Percentiles rank a stretch among this genome's conserved stretches.
Conservation (phyloP, 164 flowering plant genomes). For the grape (Vitis vinifera) region DNA sequence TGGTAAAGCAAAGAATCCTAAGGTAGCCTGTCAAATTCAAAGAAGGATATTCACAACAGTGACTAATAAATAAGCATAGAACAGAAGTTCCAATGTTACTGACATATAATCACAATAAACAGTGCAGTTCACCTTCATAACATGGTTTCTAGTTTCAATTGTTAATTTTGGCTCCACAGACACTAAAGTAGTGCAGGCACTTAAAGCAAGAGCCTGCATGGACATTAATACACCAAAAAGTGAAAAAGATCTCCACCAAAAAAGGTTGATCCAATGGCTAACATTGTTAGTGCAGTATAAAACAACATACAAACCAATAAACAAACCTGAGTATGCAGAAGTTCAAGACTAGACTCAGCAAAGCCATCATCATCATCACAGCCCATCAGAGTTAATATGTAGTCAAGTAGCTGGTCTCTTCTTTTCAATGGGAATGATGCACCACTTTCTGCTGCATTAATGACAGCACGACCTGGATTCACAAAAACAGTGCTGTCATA, state of each 20-base stretch:
- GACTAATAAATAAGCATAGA: not conserved
- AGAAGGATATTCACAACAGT: constrained; percentile 5
- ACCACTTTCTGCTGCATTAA: constrained; percentile 88
- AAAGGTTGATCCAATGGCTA: not conserved
- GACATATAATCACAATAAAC: not conserved
- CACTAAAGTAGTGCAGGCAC: constrained; percentile 94
- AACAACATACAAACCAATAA: not conserved
- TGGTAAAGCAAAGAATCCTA: constrained; percentile 92
- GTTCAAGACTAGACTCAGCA: constrained; percentile 67
- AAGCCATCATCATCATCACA: constrained; percentile 72
- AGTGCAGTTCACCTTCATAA: constrained; percentile 69
- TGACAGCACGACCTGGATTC: constrained; percentile 84
- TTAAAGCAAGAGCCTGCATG: constrained; percentile 78
- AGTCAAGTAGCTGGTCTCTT: constrained; percentile 86
- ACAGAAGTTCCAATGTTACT: not conserved
- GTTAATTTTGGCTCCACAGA: constrained; percentile 95
- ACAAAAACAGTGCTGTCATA: constrained; percentile 6
- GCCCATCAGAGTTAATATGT: constrained; percentile 92
- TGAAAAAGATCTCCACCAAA: constrained; percentile 5
- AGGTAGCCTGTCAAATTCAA: constrained; percentile 68
- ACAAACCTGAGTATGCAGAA: constrained; percentile 82
- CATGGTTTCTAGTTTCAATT: constrained; percentile 78
- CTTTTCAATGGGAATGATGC: constrained; percentile 82
- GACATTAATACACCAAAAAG: not conserved
- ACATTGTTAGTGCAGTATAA: not conserved